phyloP scores from a whole-genome alignment of 768 basidiomycete genomes.

The Tubosaeta sp. region DNA sequence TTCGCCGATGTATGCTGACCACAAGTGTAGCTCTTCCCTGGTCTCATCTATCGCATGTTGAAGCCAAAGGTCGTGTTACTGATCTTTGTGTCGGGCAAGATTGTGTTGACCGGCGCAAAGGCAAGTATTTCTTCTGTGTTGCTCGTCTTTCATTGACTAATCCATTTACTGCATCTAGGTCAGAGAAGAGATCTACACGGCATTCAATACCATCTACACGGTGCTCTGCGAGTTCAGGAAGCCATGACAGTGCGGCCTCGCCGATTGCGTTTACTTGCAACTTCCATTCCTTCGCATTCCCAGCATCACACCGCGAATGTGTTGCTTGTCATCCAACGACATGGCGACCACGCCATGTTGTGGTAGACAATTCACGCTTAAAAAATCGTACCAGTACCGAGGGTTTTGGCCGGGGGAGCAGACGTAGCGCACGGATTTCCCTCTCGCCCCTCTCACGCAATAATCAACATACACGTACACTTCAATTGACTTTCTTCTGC shows the following conservation, averaged over 20 bases:
- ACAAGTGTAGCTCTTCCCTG: conserved; percentile 80
- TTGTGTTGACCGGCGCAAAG: conserved; percentile 98
- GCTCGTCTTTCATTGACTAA: conserved; percentile 32
- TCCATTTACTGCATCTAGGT: conserved; percentile 59
- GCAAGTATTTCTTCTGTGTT: conserved; percentile 40
- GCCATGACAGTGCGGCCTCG: conserved; percentile 38
- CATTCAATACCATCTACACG: conserved; percentile 99
- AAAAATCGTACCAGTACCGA: conserved; percentile 24
- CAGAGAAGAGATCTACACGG: conserved; percentile 98
- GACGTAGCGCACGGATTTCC: conserved; percentile 37
- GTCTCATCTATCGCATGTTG: conserved; percentile 99
- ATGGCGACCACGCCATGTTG: neutral
- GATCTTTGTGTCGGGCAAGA: conserved; percentile 99
- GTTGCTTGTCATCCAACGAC: conserved; percentile 5
- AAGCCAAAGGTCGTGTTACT: conserved; percentile 98
- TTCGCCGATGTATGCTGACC: neutral
- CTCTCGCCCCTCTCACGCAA: conserved; percentile 25
- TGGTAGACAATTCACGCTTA: neutral
- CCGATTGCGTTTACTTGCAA: neutral
- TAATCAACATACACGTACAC: conserved; percentile 25
- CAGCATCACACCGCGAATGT: neutral
- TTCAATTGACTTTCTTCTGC: conserved; percentile 19
- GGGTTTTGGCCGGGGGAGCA: conserved; percentile 29
- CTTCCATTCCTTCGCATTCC: neutral
- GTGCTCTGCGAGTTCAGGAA: conserved; percentile 95